phyloP scores from a whole-genome alignment of 2,329 filamentous ascomycete species.

The Xylariomycetidae sp. region DNA sequence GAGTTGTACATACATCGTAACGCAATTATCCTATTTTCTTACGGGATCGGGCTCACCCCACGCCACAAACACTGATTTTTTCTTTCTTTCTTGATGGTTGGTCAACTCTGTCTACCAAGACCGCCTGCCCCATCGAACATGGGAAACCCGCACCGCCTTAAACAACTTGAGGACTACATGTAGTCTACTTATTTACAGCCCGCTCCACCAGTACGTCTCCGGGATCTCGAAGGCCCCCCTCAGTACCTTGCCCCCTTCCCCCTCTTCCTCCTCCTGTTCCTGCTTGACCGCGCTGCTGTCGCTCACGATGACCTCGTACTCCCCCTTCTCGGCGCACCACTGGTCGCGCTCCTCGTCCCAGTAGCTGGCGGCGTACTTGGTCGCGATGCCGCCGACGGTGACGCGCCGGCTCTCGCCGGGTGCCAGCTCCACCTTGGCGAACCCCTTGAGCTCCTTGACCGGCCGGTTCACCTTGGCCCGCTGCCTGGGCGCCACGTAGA shows the following conservation, averaged over 20 bases:
- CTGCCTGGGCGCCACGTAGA: slow-evolving; percentile 51
- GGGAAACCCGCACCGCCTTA: no score
- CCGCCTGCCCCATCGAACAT: no score
- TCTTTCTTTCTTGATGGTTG: no score
- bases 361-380: slow-evolving; percentile 64
- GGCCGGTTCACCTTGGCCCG: slow-evolving; percentile 51
- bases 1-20: no score
- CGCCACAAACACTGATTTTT: no score
- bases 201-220: slow-evolving; percentile 64
- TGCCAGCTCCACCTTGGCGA: slow-evolving; percentile 58
- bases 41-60: no score
- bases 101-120: no score
- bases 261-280: no score
- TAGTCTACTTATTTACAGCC: slow-evolving; percentile 49
- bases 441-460: slow-evolving; percentile 61
- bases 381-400: slow-evolving; percentile 48
- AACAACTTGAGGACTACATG: no score
- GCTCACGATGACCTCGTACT: slow-evolving; percentile 58
- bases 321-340: slow-evolving; percentile 63
- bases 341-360: slow-evolving; percentile 64
- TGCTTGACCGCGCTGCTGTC: slow-evolving; percentile 49
- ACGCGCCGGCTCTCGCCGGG: slow-evolving; percentile 55
- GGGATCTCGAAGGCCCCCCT: slow-evolving; percentile 50
- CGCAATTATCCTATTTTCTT: no score
- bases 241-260: slow-evolving; percentile 42